Evolutionary conservation across 1,139 yeast genomes (phyloP).

Genomic region (Geotrichum klebahnii): DNA sequence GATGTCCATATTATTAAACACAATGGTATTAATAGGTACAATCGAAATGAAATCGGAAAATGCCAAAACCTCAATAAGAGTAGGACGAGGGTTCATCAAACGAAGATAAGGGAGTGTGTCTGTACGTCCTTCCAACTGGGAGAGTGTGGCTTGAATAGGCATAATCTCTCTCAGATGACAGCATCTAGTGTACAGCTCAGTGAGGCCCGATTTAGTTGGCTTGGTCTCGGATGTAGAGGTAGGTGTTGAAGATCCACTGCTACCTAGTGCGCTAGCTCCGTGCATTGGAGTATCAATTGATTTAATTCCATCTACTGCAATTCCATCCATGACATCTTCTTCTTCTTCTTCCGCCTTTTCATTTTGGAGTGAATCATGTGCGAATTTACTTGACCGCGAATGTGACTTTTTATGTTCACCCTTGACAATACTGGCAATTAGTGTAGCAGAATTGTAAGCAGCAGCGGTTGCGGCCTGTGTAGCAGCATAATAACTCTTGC

Average conservation of each 20-base stretch:
- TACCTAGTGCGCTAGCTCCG: background rate
- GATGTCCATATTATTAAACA: conserved; percentile 78
- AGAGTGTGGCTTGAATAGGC: conserved; percentile 87
- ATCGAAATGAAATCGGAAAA: conserved; percentile 84
- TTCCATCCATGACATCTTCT: background rate
- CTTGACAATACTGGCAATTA: conserved; percentile 33
- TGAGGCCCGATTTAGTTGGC: conserved; percentile 44
- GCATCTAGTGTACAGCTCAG: conserved; percentile 82
- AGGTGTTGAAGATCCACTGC: background rate
- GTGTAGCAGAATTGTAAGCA: conserved; percentile 37
- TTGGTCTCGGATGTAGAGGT: background rate
- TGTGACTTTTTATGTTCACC: conserved; percentile 13
- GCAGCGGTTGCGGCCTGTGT: conserved; percentile 34
- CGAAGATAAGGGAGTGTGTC: conserved; percentile 73
- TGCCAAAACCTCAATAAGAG: conserved; percentile 80
- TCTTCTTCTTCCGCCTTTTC: conserved; percentile 5
- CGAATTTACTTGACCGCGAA: background rate
- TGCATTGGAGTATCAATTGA: conserved; percentile 14
- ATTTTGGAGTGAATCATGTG: background rate
- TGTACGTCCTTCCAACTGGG: conserved; percentile 71
- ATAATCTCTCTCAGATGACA: conserved; percentile 88
- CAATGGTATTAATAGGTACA: conserved; percentile 71
- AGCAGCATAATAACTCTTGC: conserved; percentile 28
- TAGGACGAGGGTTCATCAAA: conserved; percentile 83
- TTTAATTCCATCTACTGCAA: background rate